Evolutionary conservation across 2,329 filamentous ascomycete genomes (phyloP).

Genomic region (Blastomyces gilchristii): DNA sequence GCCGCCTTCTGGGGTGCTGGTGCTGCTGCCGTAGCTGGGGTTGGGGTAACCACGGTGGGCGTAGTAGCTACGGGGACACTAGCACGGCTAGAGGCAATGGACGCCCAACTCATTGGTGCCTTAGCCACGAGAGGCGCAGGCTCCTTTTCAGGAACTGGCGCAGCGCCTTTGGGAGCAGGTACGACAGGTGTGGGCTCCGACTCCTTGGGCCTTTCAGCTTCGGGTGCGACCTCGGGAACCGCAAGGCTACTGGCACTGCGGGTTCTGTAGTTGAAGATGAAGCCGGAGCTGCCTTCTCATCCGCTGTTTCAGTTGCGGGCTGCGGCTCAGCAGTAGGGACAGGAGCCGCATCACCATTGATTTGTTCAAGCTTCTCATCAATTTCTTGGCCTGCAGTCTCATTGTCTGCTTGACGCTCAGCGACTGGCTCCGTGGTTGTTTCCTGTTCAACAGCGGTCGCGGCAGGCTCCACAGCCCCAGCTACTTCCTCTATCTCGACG

Average conservation of each 20-base stretch:
- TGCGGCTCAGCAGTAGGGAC: slow-evolving; percentile 21
- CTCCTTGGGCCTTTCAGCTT: slow-evolving; percentile 52
- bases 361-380: slow-evolving; percentile 67
- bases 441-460: slow-evolving; percentile 37
- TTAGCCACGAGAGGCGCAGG: slow-evolving; percentile 39
- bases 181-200: slow-evolving; percentile 49
- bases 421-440: slow-evolving; percentile 32
- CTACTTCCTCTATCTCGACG: slow-evolving; percentile 36
- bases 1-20: slow-evolving; percentile 29
- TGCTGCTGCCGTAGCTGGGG: slow-evolving; percentile 20
- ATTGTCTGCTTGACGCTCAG: slow-evolving; percentile 27
- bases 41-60: slow-evolving; percentile 24
- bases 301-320: slow-evolving; percentile 22
- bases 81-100: slow-evolving; percentile 43
- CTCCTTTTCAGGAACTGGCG: slow-evolving; percentile 45
- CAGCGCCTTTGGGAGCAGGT: slow-evolving; percentile 37
- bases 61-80: slow-evolving; percentile 28
- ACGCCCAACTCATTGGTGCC: slow-evolving; percentile 54
- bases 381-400: slow-evolving; percentile 45
- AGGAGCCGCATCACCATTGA: slow-evolving; percentile 31
- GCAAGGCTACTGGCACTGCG: slow-evolving; percentile 8
- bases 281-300: slow-evolving; percentile 29
- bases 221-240: slow-evolving; percentile 26
- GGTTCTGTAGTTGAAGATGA: slow-evolving; percentile 14
- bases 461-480: slow-evolving; percentile 23